These are phyloP conservation scores for Beauveria australis DNA, from an alignment of 2,329 filamentous ascomycete genomes.

Conservation along the genomic window DNA sequence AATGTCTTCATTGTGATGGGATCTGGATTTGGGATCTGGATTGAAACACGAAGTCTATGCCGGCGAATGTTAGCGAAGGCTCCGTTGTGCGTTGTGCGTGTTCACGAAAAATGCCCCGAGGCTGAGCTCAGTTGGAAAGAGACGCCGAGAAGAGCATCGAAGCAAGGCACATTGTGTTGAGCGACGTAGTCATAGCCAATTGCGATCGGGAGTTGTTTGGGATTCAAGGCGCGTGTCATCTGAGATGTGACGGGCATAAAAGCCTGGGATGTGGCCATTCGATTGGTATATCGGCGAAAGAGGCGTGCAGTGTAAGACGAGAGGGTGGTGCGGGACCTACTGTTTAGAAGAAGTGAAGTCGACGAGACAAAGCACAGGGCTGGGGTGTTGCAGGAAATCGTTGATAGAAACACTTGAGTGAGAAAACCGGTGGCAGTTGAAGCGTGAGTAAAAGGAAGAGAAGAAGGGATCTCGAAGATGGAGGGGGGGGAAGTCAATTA, in stretches of 20 bases:
- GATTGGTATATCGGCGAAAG: not conserved
- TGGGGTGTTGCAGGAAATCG: not conserved
- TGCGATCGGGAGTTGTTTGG: not conserved
- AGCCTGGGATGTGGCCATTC: not conserved
- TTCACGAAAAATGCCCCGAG: not conserved
- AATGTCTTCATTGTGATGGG: slow-evolving; percentile 43
- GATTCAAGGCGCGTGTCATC: not conserved
- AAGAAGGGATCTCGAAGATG: not conserved
- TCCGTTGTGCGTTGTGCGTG: not conserved
- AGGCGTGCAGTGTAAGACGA: not conserved
- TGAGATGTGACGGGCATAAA: not conserved
- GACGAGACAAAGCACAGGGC: slow-evolving; percentile 10
- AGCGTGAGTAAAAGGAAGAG: slow-evolving; percentile 3
- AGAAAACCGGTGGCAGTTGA: slow-evolving; percentile 5
- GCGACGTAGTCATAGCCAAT: not conserved
- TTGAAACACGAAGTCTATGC: slow-evolving; percentile 10
- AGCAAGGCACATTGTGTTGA: not conserved
- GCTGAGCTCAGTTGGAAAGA: too few species aligned
- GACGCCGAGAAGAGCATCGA: not conserved
- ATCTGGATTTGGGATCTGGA: slow-evolving; percentile 14
- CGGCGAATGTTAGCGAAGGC: slow-evolving; percentile 16
- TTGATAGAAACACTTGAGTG: slow-evolving; percentile 2
- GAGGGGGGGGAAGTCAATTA: slow-evolving; percentile 5
- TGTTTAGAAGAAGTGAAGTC: not conserved
- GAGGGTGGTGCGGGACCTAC: not conserved